A percentile compares a stretch with the other conserved stretches of the same genome.
Conservation (phyloP, 2,329 filamentous ascomycete species). For the Ophiostoma tasmaniense region DNA sequence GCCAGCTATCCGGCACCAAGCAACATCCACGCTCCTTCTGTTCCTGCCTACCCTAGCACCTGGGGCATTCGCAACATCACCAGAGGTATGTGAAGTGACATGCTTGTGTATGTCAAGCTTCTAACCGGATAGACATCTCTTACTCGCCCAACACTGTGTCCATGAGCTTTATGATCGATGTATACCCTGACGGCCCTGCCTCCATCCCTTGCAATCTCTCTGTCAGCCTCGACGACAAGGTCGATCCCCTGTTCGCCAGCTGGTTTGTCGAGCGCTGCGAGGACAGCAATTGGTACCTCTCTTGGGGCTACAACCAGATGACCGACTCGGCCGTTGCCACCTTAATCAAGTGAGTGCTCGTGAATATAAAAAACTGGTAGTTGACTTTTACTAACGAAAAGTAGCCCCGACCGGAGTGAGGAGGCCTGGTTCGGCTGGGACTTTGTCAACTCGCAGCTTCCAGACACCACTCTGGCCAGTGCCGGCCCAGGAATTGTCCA, state of each 20-base stretch:
- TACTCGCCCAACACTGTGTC: conserved; percentile 17
- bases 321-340: conserved; percentile 28
- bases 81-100: conserved; percentile 1
- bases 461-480: conserved; percentile 9
- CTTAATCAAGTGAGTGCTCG: conserved; percentile 25
- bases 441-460: conserved; percentile 17
- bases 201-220: conserved; percentile 20
- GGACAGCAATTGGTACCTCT: conserved; percentile 25
- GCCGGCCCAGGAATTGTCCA: conserved; percentile 18
- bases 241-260: conserved; percentile 21
- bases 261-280: conserved; percentile 24
- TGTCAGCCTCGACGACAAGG: conserved; percentile 12
- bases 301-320: conserved; percentile 27
- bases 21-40: not conserved
- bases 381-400: not conserved
- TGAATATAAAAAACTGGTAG: not conserved
- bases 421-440: conserved; percentile 23
- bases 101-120: not conserved
- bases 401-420: conserved; percentile 16
- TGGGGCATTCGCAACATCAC: conserved; percentile 14
- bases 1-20: not conserved
- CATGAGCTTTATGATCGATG: conserved; percentile 18
- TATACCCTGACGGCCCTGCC: conserved; percentile 13
- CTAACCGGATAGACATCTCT: conserved; percentile 11
- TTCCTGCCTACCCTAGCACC: conserved; percentile 12